These are phyloP conservation scores for Cystobasidium ongulense DNA, from an alignment of 768 basidiomycete species.

Conservation along the genomic window DNA sequence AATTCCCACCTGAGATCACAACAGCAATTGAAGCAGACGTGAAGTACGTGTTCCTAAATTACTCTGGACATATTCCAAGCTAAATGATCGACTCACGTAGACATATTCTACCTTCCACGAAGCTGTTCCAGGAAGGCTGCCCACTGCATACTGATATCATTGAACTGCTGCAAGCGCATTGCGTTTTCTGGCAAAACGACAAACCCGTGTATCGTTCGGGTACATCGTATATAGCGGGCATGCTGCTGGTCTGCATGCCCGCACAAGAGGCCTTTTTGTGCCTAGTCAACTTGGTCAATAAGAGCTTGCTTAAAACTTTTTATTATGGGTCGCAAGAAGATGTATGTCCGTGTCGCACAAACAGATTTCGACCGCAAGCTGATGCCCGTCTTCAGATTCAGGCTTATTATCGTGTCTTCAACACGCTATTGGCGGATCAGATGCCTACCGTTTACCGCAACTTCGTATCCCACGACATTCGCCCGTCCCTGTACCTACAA, in stretches of 20 bases:
- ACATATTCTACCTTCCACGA: conserved; percentile 63
- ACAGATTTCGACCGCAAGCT: conserved; percentile 15
- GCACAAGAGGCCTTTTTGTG: conserved; percentile 64
- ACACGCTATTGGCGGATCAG: conserved; percentile 78
- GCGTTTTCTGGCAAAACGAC: conserved; percentile 67
- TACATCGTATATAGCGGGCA: conserved; percentile 57
- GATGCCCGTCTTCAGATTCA: conserved; percentile 57
- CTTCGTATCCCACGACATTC: conserved; percentile 86
- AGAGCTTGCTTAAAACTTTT: conserved; percentile 76
- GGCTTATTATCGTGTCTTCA: conserved; percentile 88
- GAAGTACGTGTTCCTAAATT: conserved; percentile 38
- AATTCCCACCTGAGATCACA: conserved; percentile 60
- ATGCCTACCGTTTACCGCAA: conserved; percentile 95
- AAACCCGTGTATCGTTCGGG: conserved; percentile 61
- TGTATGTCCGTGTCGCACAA: conserved; percentile 51
- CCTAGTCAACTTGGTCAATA: conserved; percentile 74
- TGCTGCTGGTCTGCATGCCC: conserved; percentile 77
- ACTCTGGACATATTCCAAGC: background rate
- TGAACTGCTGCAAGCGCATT: conserved; percentile 79
- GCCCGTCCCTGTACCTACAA: conserved; percentile 70
- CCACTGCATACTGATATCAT: conserved; percentile 73
- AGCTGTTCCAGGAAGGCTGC: conserved; percentile 71
- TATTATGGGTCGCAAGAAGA: conserved; percentile 65
- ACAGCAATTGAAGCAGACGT: conserved; percentile 67
- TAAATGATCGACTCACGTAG: background rate